Evolutionary conservation across 192 early-diverging fungal genomes (phyloP).

Genomic region (Coemansia sp.): DNA sequence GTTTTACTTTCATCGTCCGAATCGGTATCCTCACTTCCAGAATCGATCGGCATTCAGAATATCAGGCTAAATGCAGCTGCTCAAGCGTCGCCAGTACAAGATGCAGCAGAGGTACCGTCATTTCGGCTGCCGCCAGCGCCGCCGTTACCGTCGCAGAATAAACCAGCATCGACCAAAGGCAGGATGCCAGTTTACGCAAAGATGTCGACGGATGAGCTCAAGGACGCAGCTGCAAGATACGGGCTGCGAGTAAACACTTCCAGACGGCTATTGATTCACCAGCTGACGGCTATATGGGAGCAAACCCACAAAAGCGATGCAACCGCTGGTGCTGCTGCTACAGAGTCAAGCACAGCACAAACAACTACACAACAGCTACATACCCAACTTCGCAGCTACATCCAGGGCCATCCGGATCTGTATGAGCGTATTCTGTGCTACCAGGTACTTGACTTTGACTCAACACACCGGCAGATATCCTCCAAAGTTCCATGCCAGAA

Average conservation of each 20-base stretch:
- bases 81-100: background rate
- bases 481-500: background rate
- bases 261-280: constrained; percentile 20
- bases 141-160: background rate
- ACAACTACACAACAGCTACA: background rate
- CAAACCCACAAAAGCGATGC: background rate
- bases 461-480: background rate
- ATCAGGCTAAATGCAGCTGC: background rate
- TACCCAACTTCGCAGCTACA: background rate
- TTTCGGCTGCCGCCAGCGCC: too few relatives aligned
- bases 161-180: background rate
- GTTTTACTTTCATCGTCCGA: background rate
- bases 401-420: constrained; percentile 6
- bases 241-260: constrained; percentile 24
- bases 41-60: background rate
- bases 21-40: background rate
- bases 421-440: constrained; percentile 20
- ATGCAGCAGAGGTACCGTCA: background rate
- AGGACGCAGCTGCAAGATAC: constrained; percentile 12
- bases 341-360: background rate
- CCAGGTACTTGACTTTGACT: constrained; percentile 14
- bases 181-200: constrained; percentile 14
- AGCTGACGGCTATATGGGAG: constrained; percentile 22
- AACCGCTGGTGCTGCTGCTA: background rate
- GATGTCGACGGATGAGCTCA: constrained; percentile 8